Conservation (phyloP, 2,329 filamentous ascomycete species). For the Coniochaeta sp. region DNA sequence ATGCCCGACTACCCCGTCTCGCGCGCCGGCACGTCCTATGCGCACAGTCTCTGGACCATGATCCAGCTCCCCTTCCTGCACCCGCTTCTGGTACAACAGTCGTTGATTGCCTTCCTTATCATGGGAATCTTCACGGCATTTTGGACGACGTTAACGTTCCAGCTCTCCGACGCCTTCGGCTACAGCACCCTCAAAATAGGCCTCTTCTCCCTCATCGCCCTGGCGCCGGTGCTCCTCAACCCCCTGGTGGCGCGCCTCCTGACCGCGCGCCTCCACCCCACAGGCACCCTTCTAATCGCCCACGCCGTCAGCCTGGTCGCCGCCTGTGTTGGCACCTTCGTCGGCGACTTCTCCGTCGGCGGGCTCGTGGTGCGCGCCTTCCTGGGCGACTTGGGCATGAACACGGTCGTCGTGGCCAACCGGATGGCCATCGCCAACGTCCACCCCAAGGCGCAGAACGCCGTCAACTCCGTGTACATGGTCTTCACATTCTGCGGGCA, state of each 20-base stretch:
- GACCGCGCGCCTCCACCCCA: conserved; percentile 59
- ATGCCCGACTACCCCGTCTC: conserved; percentile 70
- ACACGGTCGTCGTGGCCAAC: conserved; percentile 65
- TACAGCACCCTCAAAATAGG: conserved; percentile 40
- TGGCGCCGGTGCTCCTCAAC: conserved; percentile 55
- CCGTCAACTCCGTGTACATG: conserved; percentile 74
- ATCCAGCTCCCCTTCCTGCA: conserved; percentile 1
- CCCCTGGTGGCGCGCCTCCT: conserved; percentile 60
- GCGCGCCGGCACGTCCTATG: conserved; percentile 50
- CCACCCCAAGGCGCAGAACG: conserved; percentile 60
- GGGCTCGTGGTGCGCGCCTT: conserved; percentile 64
- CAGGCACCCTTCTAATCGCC: conserved; percentile 56
- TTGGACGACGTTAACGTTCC: conserved; percentile 3
- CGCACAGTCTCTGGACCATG: neutral
- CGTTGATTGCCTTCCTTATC: neutral
- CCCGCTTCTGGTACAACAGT: neutral
- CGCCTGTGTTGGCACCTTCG: conserved; percentile 58
- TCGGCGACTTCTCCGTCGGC: conserved; percentile 54
- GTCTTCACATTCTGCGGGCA: conserved; percentile 64
- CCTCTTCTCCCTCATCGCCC: conserved; percentile 65
- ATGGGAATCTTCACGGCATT: neutral
- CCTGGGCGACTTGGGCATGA: conserved; percentile 59
- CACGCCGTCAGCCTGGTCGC: conserved; percentile 48
- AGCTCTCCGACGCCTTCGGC: neutral
- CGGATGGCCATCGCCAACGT: conserved; percentile 59